Base-by-base conservation (phyloP, 164 flowering plant species). In the Piper betle region DNA sequence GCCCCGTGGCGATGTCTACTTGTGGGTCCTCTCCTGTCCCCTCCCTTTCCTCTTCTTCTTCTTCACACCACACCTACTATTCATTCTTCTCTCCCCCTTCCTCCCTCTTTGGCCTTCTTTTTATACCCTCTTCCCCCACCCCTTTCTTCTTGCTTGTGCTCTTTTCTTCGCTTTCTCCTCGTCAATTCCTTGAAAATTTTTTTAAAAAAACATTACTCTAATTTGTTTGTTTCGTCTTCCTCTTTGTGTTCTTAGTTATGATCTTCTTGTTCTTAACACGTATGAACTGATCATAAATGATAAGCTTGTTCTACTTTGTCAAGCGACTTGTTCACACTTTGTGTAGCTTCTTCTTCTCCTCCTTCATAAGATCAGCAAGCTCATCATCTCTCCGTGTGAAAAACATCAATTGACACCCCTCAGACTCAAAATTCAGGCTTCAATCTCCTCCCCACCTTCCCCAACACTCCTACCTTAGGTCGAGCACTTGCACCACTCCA, bases 131-230 rank as follows among this genome's bases (percentile, higher is more conserved):
- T 67, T 52, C 42, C 58, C 70, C 42, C 68, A 55, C 60, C 52
- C 61, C 55, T 56, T 53, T 69, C 55, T 64, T 64, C 64, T 61
- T 68, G 39, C 59, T 53, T 53, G 64, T 50, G 53, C 37, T 39
- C 39, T 6, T 25, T 25, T 53, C 55, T 16, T 53, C 55, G n/a
- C 20, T 25, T 53, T 53, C 55, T 52, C 33, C 19, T 17, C 5
- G 15, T 55, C 38, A 48, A 48, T 9, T 48, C 11, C 16, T 48
- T 48, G 52, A 16, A 9, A 48, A 16, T 1, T 46, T 7, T 15
- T 46, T 46, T 48, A 9, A 16, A 9, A 16, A 9, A 9, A 48
- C 11, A 48, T 10, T 10, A 48, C 57, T 55, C 37, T 4, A 18
- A 4, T 58, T 52, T 41, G 53, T 52, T 52, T 46, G 39, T 60